Evolutionary conservation across 768 basidiomycete genomes (phyloP).

Genomic region (Podaxis carcinomalis): DNA sequence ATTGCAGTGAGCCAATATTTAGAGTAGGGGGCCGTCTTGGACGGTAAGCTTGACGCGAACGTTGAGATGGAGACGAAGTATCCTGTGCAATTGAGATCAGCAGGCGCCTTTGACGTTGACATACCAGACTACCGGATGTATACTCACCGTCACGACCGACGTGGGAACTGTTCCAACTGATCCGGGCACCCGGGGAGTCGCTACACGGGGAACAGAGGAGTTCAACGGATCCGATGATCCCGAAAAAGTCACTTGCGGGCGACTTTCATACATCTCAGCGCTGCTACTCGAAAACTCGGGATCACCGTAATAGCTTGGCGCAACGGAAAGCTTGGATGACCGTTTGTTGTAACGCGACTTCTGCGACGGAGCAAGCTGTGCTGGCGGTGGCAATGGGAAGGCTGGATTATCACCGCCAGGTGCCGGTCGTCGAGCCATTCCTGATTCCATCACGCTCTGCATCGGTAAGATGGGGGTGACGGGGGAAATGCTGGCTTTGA

Average conservation of each 20-base stretch:
- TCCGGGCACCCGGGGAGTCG: constrained; percentile 8
- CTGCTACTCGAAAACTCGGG: constrained; percentile 17
- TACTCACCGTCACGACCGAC: constrained; percentile 3
- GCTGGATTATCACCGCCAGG: constrained; percentile 18
- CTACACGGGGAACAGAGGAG: constrained; percentile 19
- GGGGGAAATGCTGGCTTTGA: constrained; percentile 21
- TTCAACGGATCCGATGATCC: constrained; percentile 23
- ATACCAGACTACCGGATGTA: background rate
- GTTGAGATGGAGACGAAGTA: background rate
- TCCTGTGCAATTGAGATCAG: constrained; percentile 3
- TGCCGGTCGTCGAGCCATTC: constrained; percentile 10
- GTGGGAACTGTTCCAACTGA: constrained; percentile 1
- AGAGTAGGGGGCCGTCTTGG: constrained; percentile 4
- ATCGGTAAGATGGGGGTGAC: constrained; percentile 30
- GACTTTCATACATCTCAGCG: constrained; percentile 18
- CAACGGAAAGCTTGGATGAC: constrained; percentile 26
- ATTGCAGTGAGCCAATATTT: background rate
- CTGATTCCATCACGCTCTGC: constrained; percentile 28
- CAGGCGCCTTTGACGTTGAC: background rate
- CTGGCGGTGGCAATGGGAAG: constrained; percentile 21
- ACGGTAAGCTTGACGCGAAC: background rate
- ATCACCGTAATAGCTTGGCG: constrained; percentile 37
- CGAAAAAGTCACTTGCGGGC: constrained; percentile 13
- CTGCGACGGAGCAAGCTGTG: constrained; percentile 11
- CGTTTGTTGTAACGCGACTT: background rate